These are phyloP conservation scores for Diaporthe citri DNA, from an alignment of 2,329 filamentous ascomycete genomes.

Conservation along the genomic window DNA sequence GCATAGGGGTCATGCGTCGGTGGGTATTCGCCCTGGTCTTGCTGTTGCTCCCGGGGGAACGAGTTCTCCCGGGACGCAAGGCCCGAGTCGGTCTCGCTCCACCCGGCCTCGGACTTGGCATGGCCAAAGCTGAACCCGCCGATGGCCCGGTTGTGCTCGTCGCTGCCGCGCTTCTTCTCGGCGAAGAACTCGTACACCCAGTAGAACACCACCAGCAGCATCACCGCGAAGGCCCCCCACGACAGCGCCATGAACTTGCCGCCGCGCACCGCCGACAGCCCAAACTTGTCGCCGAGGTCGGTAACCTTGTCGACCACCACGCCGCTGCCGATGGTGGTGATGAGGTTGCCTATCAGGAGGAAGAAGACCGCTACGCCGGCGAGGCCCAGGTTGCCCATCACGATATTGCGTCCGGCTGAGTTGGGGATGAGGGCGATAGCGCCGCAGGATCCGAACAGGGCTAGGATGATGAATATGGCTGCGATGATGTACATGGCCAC, in stretches of 20 bases:
- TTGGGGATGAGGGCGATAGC: slow-evolving; percentile 39
- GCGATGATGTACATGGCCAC: slow-evolving; percentile 43
- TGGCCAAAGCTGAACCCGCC: background rate
- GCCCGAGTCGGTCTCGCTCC: background rate
- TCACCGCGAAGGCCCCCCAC: slow-evolving; percentile 62
- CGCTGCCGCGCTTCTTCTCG: slow-evolving; percentile 25
- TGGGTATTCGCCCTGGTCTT: background rate
- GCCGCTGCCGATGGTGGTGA: slow-evolving; percentile 57
- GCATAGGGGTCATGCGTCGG: background rate
- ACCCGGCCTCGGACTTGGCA: background rate
- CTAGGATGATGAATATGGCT: slow-evolving; percentile 39
- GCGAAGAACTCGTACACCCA: slow-evolving; percentile 34
- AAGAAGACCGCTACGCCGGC: slow-evolving; percentile 52
- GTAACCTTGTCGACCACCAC: slow-evolving; percentile 58
- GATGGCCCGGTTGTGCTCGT: slow-evolving; percentile 6
- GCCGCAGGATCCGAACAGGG: slow-evolving; percentile 39
- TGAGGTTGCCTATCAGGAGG: slow-evolving; percentile 57
- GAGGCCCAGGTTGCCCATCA: slow-evolving; percentile 54
- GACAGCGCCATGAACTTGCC: slow-evolving; percentile 59
- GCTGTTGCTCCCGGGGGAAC: background rate
- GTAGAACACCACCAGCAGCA: slow-evolving; percentile 49
- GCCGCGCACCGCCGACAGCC: slow-evolving; percentile 59
- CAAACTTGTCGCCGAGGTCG: slow-evolving; percentile 56
- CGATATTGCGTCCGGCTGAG: slow-evolving; percentile 37
- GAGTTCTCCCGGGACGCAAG: background rate